Percentiles rank a stretch among this genome's conserved stretches.
phyloP scores from a whole-genome alignment of 768 basidiomycete genomes.

The Boletellus emodensis region DNA sequence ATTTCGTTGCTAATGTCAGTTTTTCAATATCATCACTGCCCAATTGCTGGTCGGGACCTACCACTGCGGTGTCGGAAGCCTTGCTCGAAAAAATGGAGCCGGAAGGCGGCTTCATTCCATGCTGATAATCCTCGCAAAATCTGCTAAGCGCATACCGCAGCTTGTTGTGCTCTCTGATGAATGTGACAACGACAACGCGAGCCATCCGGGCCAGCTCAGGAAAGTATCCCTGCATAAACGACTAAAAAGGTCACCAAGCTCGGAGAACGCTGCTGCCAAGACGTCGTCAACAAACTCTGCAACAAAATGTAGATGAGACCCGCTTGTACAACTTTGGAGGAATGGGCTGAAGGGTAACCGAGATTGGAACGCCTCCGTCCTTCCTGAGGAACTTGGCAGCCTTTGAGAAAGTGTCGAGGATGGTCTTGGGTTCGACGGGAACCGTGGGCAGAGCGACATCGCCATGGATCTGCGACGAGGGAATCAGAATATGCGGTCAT shows the following conservation, averaged over 20 bases:
- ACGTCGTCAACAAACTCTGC: neutral
- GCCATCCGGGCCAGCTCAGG: neutral
- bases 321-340: neutral
- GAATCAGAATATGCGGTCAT: no score
- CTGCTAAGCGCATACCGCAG: neutral
- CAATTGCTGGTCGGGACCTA: no score
- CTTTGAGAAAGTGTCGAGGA: neutral
- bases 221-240: neutral
- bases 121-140: neutral
- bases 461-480: neutral
- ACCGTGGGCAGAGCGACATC: neutral
- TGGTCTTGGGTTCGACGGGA: neutral
- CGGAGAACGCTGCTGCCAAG: neutral
- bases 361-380: neutral
- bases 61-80: neutral
- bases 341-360: neutral
- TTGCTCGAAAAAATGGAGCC: neutral
- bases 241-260: neutral
- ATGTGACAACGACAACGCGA: neutral
- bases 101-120: neutral
- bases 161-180: neutral
- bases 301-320: neutral
- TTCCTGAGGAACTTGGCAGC: neutral
- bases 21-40: no score
- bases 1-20: neutral